Conservation (phyloP, 1,139 yeast species). For the Pichia sp. region DNA sequence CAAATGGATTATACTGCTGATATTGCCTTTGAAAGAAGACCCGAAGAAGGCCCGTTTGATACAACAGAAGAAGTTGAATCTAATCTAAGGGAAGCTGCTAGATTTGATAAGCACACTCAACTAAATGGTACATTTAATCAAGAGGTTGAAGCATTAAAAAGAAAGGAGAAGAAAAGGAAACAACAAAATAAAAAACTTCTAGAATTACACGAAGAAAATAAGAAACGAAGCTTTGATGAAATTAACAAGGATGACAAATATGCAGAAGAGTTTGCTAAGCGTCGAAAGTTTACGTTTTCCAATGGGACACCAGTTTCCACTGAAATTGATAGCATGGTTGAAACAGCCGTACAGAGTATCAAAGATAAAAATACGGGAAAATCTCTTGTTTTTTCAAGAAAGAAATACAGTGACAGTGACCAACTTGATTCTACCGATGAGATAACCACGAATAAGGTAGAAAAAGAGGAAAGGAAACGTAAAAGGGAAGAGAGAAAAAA, state of each 20-base stretch:
- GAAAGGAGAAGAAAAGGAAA: conserved; percentile 26
- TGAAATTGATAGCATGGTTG: conserved; percentile 6
- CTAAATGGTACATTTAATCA: conserved; percentile 39
- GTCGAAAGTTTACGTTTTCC: conserved; percentile 38
- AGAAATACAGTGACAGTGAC: conserved; percentile 15
- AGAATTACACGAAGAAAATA: conserved; percentile 20
- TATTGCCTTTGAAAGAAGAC: conserved; percentile 72
- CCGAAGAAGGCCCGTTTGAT: conserved; percentile 65
- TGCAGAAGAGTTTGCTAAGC: conserved; percentile 30
- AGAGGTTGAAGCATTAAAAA: conserved; percentile 32
- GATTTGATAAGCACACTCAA: conserved; percentile 34
- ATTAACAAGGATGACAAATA: conserved; percentile 29
- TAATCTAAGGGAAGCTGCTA: conserved; percentile 34
- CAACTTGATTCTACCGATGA: neutral
- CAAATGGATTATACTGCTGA: conserved; percentile 77
- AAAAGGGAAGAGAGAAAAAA: conserved; percentile 17
- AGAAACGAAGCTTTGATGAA: conserved; percentile 30
- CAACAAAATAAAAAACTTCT: conserved; percentile 18
- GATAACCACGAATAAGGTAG: conserved; percentile 5
- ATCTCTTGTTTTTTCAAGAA: conserved; percentile 21
- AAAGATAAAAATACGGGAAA: conserved; percentile 18
- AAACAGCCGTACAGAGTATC: conserved; percentile 25
- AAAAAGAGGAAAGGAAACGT: conserved; percentile 3
- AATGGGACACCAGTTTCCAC: conserved; percentile 19
- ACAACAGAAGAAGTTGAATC: conserved; percentile 46